These are phyloP conservation scores for Xylaria digitata DNA, from an alignment of 2,329 filamentous ascomycete species.

Conservation along the genomic window DNA sequence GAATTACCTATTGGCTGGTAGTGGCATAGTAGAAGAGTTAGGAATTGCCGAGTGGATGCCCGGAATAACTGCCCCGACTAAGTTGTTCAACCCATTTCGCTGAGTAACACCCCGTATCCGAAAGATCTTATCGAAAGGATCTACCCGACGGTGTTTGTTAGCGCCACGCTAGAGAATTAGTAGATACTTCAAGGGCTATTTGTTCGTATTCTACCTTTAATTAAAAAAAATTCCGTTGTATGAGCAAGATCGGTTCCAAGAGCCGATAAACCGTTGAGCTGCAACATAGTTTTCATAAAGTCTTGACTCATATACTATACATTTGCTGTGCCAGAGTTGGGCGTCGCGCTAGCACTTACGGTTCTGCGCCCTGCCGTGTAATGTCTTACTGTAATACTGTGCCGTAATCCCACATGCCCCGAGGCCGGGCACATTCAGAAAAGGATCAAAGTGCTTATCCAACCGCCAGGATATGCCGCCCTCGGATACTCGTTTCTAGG, in stretches of 20 bases:
- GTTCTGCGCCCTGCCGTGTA: background rate
- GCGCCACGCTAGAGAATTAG: background rate
- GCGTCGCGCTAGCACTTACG: background rate
- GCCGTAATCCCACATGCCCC: background rate
- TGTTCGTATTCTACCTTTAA: background rate
- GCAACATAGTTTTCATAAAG: too few relatives aligned
- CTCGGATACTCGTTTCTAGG: too few relatives aligned
- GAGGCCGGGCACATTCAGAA: background rate
- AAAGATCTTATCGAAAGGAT: slow-evolving; percentile 5
- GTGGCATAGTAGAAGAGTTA: background rate
- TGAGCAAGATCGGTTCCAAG: background rate
- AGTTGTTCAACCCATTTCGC: too few relatives aligned
- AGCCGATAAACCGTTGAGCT: background rate
- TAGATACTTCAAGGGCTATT: background rate
- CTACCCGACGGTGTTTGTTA: slow-evolving; percentile 4
- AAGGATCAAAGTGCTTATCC: background rate
- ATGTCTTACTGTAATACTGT: slow-evolving; percentile 1
- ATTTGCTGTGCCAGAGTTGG: background rate
- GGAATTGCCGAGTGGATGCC: too few relatives aligned
- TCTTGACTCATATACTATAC: background rate
- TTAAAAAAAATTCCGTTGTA: too few relatives aligned
- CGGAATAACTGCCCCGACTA: too few relatives aligned
- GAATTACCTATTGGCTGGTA: background rate
- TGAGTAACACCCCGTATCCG: too few relatives aligned
- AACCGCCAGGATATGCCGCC: too few relatives aligned